Base-by-base conservation (phyloP, 1,284 basidiomycete genomes). In the Ganoderma sinense region DNA sequence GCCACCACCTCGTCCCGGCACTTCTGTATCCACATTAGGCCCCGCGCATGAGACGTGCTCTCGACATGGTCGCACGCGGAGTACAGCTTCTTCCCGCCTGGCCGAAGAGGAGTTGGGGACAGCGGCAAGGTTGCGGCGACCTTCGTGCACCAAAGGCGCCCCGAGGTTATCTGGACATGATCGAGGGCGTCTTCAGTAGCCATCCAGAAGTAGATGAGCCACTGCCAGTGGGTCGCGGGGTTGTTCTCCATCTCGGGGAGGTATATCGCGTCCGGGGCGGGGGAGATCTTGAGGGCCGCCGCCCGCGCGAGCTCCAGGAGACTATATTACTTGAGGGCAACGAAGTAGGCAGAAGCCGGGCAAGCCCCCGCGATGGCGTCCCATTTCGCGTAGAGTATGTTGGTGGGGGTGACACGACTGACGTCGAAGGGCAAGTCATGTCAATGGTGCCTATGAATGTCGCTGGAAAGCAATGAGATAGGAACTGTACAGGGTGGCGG, bases 271-370 rank as follows among this genome's bases (percentile, higher is more conserved):
- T 2, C 23, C 4, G 60, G 43, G 4, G 18, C 16, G 8, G 41
- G 45, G 8, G 69, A 48, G 16, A 62, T n/a, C 11, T 66, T 62
- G 11, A 45, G 61, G 8, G 71, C 73, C 26, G 76, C 73, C 31
- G 31, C 23, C 11, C 39, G 39, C 8, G 67, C 73, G 23, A 71
- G 62, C 10, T 72, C 65, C n/a, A 69, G 67, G 18, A 63, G 64
- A 0, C 63, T 64, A 13, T 68, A 41, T 2, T 68, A 41, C 2
- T 39, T 62, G 29, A 62, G 58, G 14, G 73, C 71, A 4, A 73
- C 45, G 14, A 72, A 69, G 64, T 70, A 76, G 4, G 62, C 67
- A 4, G 66, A 64, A n/a, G 72, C 18, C 2, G 76, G 74, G 5
- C 53, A 11, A 23, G 5, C 23, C 1, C 18, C 11, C 14, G 56